A percentile compares a stretch with the other conserved stretches of the same genome.
Conservation (phyloP, 768 basidiomycete species). For the Punctularia strigosozonata region DNA sequence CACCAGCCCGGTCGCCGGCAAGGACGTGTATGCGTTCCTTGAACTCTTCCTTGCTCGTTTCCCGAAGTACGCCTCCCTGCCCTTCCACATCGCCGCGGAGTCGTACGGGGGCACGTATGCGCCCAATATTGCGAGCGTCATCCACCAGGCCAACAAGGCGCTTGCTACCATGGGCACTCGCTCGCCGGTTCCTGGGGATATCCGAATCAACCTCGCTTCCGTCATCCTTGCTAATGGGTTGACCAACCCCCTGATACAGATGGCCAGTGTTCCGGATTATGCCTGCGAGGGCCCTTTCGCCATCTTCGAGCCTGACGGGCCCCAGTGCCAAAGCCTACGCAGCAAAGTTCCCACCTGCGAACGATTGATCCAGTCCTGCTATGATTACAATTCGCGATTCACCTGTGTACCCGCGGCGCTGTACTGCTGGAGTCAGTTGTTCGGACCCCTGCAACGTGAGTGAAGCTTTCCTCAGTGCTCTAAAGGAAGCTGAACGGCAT, state of each 20-base stretch:
- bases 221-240: conserved; percentile 83
- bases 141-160: conserved; percentile 67
- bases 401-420: conserved; percentile 48
- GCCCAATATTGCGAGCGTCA: conserved; percentile 77
- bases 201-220: conserved; percentile 70
- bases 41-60: conserved; percentile 71
- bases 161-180: too few species aligned
- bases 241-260: conserved; percentile 76
- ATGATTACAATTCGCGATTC: conserved; percentile 28
- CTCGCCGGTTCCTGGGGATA: conserved; percentile 35
- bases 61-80: conserved; percentile 53
- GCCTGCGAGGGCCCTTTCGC: conserved; percentile 77
- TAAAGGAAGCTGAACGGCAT: conserved; percentile 1
- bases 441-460: conserved; percentile 60
- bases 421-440: conserved; percentile 73
- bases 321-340: conserved; percentile 32
- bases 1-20: conserved; percentile 75
- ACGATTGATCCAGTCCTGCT: conserved; percentile 39
- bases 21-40: conserved; percentile 83
- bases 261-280: conserved; percentile 72
- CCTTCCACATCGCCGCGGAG: conserved; percentile 76
- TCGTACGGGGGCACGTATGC: conserved; percentile 67
- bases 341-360: conserved; percentile 41
- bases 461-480: conserved; percentile 6
- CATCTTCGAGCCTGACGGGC: conserved; percentile 46